Evolutionary conservation across 1,284 basidiomycete genomes (phyloP).

Genomic region (Filobasidium uniguttulatum): DNA sequence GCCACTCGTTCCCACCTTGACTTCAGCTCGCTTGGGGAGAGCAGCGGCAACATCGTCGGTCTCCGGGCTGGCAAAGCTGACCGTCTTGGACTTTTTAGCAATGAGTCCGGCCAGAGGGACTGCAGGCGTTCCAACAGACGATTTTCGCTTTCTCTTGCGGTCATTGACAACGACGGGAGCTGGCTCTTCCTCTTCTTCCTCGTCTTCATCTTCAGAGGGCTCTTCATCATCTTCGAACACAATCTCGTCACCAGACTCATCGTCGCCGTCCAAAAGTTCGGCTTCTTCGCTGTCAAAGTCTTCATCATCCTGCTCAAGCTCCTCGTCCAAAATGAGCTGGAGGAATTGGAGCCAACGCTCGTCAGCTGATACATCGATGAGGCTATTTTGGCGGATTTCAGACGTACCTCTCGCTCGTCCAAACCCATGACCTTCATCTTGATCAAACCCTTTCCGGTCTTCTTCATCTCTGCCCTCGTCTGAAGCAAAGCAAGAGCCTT

Average conservation of each 20-base stretch:
- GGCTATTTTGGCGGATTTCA: background rate
- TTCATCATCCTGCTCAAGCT: slow-evolving; percentile 39
- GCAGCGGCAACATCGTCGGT: background rate
- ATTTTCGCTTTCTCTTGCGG: slow-evolving; percentile 2
- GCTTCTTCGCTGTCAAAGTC: slow-evolving; percentile 21
- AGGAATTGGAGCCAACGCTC: background rate
- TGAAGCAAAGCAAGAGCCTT: slow-evolving; percentile 48
- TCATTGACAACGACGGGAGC: slow-evolving; percentile 17
- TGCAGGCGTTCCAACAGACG: background rate
- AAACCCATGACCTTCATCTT: slow-evolving; percentile 43
- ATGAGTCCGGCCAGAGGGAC: background rate
- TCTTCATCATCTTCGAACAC: slow-evolving; percentile 31
- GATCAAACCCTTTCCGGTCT: slow-evolving; percentile 41
- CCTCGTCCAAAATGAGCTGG: slow-evolving; percentile 43
- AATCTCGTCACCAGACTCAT: slow-evolving; percentile 31
- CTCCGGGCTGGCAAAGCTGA: background rate
- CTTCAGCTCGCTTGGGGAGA: background rate
- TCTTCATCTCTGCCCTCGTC: slow-evolving; percentile 46
- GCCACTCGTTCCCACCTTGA: background rate
- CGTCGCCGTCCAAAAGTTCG: slow-evolving; percentile 19
- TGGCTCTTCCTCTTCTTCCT: slow-evolving; percentile 25
- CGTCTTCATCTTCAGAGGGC: slow-evolving; percentile 25
- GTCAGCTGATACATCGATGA: slow-evolving; percentile 5
- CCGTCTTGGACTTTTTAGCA: background rate
- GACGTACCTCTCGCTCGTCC: slow-evolving; percentile 44